Percentiles rank a stretch among this genome's conserved stretches.
Conservation (phyloP, 805 yeast species). For the Barnettozyma sucrosica region DNA sequence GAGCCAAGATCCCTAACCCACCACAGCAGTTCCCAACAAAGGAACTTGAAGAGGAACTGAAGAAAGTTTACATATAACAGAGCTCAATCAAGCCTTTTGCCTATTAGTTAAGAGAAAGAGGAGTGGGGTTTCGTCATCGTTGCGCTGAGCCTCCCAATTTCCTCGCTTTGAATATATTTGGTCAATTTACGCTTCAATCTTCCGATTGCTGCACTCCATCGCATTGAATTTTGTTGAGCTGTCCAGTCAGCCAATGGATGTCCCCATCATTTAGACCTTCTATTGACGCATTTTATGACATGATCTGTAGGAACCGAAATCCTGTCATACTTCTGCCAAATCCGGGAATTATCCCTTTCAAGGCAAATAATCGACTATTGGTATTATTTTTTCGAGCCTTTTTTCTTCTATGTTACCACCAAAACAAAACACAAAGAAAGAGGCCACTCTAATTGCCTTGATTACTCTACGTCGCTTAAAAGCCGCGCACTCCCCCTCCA, state of each 20-base stretch:
- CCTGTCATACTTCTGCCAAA: not conserved
- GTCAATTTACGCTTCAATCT: not conserved
- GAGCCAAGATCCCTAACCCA: constrained; percentile 25
- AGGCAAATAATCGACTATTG: not conserved
- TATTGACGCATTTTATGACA: not conserved
- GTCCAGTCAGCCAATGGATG: not conserved
- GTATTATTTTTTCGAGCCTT: not conserved
- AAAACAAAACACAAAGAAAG: not conserved
- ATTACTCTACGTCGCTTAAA: not conserved
- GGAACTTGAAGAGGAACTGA: constrained; percentile 19
- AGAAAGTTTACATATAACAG: constrained; percentile 13
- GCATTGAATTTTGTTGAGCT: not conserved
- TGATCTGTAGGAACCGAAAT: not conserved
- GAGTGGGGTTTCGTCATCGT: not conserved
- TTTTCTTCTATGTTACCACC: not conserved
- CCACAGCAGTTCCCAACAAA: constrained; percentile 22
- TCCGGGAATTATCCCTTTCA: not conserved
- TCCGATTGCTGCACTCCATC: too few species aligned
- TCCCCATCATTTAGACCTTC: not conserved
- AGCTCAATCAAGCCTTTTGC: not conserved
- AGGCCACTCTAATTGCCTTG: not conserved
- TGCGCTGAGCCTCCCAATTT: not conserved
- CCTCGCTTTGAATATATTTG: not conserved
- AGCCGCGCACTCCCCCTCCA: not conserved
- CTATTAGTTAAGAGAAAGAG: not conserved